Evolutionary conservation across 2,329 filamentous ascomycete genomes (phyloP), one percentile per base, ranked within the genome.

Genomic region (Parastagonospora avenae): DNA sequence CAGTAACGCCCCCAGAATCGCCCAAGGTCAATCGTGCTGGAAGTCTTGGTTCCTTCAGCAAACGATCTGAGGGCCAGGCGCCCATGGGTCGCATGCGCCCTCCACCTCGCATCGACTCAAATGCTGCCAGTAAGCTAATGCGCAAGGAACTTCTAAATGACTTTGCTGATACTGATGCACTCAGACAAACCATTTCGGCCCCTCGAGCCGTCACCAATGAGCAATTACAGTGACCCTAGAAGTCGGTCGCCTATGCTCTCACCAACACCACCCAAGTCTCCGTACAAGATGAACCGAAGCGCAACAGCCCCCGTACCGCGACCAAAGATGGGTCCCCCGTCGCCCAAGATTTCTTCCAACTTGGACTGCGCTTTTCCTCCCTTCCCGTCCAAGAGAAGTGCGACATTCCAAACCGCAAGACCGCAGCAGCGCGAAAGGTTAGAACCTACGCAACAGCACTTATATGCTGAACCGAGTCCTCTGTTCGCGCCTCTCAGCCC

Each of bases 71-170:
- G 8, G 45, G 52, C 12, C 62, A 59, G 49, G 45, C 64, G 10
- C 80, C 77, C 60, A 68, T 76, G 38, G 72, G 75, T 54, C 79
- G 80, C 46, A 73, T 76, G 57, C 76, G 73, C 46, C 75, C 78
- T 28, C 81, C 81, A 12, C 78, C 82, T 27, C 76, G 76, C 40
- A 85, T 86, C 46, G 83, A 86, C 63, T 79, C 82, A 27, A 74
- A 73, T 16, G 79, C 77, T 74, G 84, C 84, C 42, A 86, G 83
- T 86, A 77, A 64, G 83, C 76, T 50, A 44, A n/a, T 32, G 14
- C 16, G 29, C 16, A 24, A 24, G 19, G 8, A 15, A 8, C 19
- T 10, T 30, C 29, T 16, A 15, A 33, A 8, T 33, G 10, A 5
- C 30, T 33, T 9, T 37, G 10, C 40, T 33, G 9, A 41, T 50